These are phyloP conservation scores for Comarum palustre DNA, from an alignment of 306 rosid genomes.

Conservation along the genomic window DNA sequence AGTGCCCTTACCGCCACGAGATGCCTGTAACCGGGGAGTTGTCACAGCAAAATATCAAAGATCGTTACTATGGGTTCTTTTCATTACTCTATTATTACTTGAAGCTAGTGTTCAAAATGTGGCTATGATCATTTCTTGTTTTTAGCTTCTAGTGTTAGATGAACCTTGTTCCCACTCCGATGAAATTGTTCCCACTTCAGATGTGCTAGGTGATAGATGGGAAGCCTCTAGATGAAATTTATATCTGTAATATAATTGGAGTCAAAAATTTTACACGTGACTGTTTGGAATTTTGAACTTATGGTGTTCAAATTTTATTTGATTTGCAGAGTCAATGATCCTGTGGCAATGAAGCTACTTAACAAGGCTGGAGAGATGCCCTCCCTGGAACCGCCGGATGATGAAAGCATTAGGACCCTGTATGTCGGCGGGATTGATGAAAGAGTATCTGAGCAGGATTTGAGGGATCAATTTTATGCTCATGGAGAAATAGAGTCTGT, in stretches of 20 bases:
- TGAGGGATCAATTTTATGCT: slow-evolving; percentile 83
- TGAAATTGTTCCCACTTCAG: background rate
- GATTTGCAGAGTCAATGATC: slow-evolving; percentile 77
- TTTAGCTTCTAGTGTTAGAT: background rate
- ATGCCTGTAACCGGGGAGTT: slow-evolving; percentile 90
- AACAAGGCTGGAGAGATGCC: slow-evolving; percentile 97
- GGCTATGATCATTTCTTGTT: background rate
- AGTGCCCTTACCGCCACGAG: slow-evolving; percentile 92
- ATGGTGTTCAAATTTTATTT: background rate
- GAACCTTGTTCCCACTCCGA: background rate
- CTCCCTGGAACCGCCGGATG: slow-evolving; percentile 79
- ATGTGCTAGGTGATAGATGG: background rate
- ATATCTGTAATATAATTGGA: background rate
- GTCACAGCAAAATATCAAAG: slow-evolving; percentile 88
- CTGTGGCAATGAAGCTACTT: slow-evolving; percentile 84
- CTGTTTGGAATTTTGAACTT: background rate
- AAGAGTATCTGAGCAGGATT: slow-evolving; percentile 82
- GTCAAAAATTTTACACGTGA: background rate
- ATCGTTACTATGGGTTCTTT: slow-evolving; percentile 76
- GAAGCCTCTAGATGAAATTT: background rate
- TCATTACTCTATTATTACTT: too few species aligned
- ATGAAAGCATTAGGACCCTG: slow-evolving; percentile 81
- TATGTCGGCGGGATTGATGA: slow-evolving; percentile 93
- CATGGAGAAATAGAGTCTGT: slow-evolving; percentile 92
- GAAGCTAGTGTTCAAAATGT: background rate